Base-by-base conservation (phyloP, 1,284 basidiomycete genomes). In the Sanghuangporus sanghuang region DNA sequence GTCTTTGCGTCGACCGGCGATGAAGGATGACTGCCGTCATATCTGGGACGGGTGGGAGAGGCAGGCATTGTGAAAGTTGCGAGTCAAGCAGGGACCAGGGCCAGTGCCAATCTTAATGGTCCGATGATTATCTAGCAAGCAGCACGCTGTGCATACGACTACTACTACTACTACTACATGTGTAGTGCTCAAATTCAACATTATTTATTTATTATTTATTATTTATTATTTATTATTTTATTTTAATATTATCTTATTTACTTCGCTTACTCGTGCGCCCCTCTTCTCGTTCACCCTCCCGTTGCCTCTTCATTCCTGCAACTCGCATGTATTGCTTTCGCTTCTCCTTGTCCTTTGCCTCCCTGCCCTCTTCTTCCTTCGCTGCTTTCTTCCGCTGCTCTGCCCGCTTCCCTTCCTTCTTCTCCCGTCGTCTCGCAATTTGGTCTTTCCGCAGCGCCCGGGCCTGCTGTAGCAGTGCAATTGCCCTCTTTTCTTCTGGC, bases 401-500 rank as follows among this genome's bases (percentile, higher is more conserved):
- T 40, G 76, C 82, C 64, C 82, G 83, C 72, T 86, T 82, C 77
- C 89, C 90, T 23, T 81, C 82, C 76, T 96, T 92, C 79, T 95
- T 96, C 74, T 91, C 92, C 71, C 85, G 87, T 70, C 95, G 78
- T 69, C 87, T 80, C 46, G 74, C 78, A 0, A 92, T 81, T 77
- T 96, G 93, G 70, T 95, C 95, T 76, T 95, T 96, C 63, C 93
- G 81, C 69, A 99, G 78, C 6, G 95, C 93, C 63, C 93, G 87
- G 70, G 98, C 95, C 79, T 98, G 96, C 75, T 99, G 96, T 72
- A 99, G 75, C 44, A 98, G 76, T n/a, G 92, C 89, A 27, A 98
- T 79, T 0, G 96, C 95, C 72, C 88, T 91, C 80, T 90, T 93
- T 80, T 99, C 96, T 71, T 97, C 94, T 1, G 93, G 91, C 72